Conservation (phyloP, 2,329 filamentous ascomycete species). For the Akanthomyces uredinophilus region DNA sequence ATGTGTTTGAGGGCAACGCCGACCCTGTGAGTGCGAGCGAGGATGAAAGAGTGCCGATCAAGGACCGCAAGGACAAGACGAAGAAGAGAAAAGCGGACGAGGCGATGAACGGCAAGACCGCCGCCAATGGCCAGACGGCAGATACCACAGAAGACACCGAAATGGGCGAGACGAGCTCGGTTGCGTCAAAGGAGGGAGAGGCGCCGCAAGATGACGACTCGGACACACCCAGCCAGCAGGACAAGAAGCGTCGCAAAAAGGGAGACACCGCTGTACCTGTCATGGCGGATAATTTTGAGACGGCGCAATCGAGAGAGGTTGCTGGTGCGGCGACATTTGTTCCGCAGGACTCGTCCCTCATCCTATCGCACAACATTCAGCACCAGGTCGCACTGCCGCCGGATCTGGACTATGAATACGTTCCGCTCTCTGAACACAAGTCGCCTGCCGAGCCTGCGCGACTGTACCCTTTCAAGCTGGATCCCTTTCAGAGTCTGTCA, state of each 20-base stretch:
- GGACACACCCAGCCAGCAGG: slow-evolving; percentile 44
- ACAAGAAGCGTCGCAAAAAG: slow-evolving; percentile 61
- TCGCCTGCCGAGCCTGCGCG: slow-evolving; percentile 81
- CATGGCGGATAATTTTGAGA: slow-evolving; percentile 90
- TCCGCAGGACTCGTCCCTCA: slow-evolving; percentile 63
- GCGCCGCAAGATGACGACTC: slow-evolving; percentile 33
- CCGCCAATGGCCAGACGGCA: slow-evolving; percentile 15
- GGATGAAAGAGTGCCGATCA: slow-evolving; percentile 40
- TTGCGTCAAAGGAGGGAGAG: slow-evolving; percentile 30
- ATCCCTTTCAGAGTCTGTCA: slow-evolving; percentile 94
- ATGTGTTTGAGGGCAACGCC: slow-evolving; percentile 67
- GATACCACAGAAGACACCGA: slow-evolving; percentile 28
- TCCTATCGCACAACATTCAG: slow-evolving; percentile 94
- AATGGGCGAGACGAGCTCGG: slow-evolving; percentile 41
- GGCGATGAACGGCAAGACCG: slow-evolving; percentile 55
- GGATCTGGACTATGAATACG: slow-evolving; percentile 88
- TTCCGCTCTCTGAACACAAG: slow-evolving; percentile 92
- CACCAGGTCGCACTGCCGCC: slow-evolving; percentile 95
- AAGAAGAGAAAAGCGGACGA: slow-evolving; percentile 88
- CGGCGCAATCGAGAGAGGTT: slow-evolving; percentile 86
- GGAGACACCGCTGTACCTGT: slow-evolving; percentile 66
- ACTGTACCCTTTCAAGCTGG: slow-evolving; percentile 82
- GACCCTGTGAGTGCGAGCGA: slow-evolving; percentile 38
- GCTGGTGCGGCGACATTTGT: slow-evolving; percentile 69
- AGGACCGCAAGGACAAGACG: slow-evolving; percentile 53